Percentiles rank a stretch among this genome's conserved stretches.
Evolutionary conservation across 345 rosid species (phyloP).

Genomic region (Turnera subulata): DNA sequence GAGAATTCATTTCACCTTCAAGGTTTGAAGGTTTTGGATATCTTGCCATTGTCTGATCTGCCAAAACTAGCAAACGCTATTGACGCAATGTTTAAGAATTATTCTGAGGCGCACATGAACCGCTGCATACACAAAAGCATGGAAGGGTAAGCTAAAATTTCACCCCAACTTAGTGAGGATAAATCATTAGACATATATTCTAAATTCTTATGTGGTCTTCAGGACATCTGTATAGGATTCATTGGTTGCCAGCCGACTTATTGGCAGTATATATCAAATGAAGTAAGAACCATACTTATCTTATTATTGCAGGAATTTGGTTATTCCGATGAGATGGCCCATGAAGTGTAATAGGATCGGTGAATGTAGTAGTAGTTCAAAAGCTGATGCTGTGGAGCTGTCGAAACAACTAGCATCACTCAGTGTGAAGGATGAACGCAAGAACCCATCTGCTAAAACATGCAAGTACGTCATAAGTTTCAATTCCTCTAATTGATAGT

Average conservation of each 20-base stretch:
- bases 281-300: too few relatives aligned
- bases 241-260: too few relatives aligned
- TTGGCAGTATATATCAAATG: too few relatives aligned
- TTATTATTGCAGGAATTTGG: neutral
- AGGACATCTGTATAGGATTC: too few relatives aligned
- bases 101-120: slow-evolving; percentile 18
- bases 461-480: neutral
- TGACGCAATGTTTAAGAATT: slow-evolving; percentile 17
- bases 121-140: slow-evolving; percentile 16
- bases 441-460: neutral
- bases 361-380: too few relatives aligned
- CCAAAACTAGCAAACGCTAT: slow-evolving; percentile 18
- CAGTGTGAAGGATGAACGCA: neutral
- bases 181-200: too few relatives aligned
- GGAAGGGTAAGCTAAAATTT: slow-evolving; percentile 23
- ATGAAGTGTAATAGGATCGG: too few relatives aligned
- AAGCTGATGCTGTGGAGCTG: neutral
- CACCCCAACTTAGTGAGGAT: too few relatives aligned
- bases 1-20: slow-evolving; percentile 23
- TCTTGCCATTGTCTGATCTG: slow-evolving; percentile 19
- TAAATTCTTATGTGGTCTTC: too few relatives aligned
- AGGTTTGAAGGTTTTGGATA: slow-evolving; percentile 36
- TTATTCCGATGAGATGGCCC: slow-evolving; percentile 4
- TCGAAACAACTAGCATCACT: neutral
- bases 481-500: too few relatives aligned